These are phyloP conservation scores for Coemansia sp. DNA, from an alignment of 371 early-diverging fungal genomes.

Conservation along the genomic window DNA sequence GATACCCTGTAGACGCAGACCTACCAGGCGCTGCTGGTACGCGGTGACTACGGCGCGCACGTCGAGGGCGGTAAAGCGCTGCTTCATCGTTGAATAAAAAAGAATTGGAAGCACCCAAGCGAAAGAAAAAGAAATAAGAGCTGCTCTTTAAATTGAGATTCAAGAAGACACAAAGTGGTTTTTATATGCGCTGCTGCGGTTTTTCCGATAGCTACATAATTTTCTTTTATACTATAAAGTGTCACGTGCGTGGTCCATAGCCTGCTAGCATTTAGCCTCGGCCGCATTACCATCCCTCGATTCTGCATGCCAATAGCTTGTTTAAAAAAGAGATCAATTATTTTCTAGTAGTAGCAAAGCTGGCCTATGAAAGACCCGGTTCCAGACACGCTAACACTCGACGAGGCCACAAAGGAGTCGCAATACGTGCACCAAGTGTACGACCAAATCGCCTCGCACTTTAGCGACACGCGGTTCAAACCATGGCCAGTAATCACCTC, in stretches of 20 bases:
- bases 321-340: background rate
- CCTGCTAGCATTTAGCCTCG: background rate
- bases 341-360: background rate
- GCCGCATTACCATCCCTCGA: background rate
- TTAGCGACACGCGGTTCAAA: conserved; percentile 95
- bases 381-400: conserved; percentile 52
- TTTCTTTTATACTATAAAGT: background rate
- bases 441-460: conserved; percentile 89
- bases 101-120: background rate
- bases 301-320: background rate
- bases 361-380: conserved; percentile 41
- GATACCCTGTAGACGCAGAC: conserved; percentile 88
- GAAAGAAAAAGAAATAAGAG: background rate
- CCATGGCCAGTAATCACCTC: conserved; percentile 96
- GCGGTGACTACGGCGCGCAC: conserved; percentile 80
- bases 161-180: too few relatives aligned
- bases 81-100: conserved; percentile 37
- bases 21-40: conserved; percentile 63
- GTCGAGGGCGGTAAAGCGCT: conserved; percentile 84
- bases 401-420: conserved; percentile 63
- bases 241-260: conserved; percentile 8
- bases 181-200: background rate
- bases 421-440: conserved; percentile 89
- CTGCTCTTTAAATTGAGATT: background rate
- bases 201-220: background rate